Percentiles rank a stretch among this genome's conserved stretches.
These are phyloP conservation scores for Xylariomycetidae sp. DNA, from an alignment of 2,329 filamentous ascomycete genomes.

Conservation along the genomic window DNA sequence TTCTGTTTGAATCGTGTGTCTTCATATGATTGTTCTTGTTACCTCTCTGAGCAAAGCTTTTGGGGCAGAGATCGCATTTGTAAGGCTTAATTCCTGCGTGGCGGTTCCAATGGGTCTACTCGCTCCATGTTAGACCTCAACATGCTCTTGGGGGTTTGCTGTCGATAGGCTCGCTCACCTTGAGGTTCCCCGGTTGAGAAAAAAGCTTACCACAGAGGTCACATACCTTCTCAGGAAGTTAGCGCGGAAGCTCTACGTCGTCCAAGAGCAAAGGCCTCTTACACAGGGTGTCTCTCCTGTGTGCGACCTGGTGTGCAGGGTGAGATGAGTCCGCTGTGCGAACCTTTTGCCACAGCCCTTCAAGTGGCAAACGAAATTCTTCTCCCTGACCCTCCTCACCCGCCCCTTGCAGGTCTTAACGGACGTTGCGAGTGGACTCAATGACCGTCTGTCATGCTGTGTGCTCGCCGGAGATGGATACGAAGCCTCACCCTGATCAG, in stretches of 20 bases:
- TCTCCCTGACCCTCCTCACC: constrained; percentile 43
- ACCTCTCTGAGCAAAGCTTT: constrained; percentile 77
- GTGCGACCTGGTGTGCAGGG: constrained; percentile 84
- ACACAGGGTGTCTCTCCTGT: constrained; percentile 89
- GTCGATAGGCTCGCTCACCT: no score
- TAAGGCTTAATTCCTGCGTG: constrained; percentile 88
- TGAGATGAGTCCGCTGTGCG: constrained; percentile 85
- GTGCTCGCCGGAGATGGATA: constrained; percentile 24
- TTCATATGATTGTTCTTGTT: constrained; percentile 81
- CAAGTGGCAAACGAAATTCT: constrained; percentile 69
- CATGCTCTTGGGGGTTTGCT: no score
- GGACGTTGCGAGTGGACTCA: no score
- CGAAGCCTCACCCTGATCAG: constrained; percentile 22
- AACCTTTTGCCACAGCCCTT: constrained; percentile 77
- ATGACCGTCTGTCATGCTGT: no score
- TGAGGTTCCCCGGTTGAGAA: constrained; percentile 86
- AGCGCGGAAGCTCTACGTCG: no score
- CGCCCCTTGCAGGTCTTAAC: no score
- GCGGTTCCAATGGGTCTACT: constrained; percentile 75
- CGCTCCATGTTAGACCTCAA: constrained; percentile 9
- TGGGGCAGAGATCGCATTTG: constrained; percentile 56
- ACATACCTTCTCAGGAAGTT: no score
- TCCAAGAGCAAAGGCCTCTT: constrained; percentile 33
- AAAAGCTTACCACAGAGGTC: constrained; percentile 74
- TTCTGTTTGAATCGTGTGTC: constrained; percentile 71